Percentiles rank a stretch among this genome's conserved stretches.
Conservation (phyloP, 202 grass and related monocot species). For the Carex sylvatica region DNA sequence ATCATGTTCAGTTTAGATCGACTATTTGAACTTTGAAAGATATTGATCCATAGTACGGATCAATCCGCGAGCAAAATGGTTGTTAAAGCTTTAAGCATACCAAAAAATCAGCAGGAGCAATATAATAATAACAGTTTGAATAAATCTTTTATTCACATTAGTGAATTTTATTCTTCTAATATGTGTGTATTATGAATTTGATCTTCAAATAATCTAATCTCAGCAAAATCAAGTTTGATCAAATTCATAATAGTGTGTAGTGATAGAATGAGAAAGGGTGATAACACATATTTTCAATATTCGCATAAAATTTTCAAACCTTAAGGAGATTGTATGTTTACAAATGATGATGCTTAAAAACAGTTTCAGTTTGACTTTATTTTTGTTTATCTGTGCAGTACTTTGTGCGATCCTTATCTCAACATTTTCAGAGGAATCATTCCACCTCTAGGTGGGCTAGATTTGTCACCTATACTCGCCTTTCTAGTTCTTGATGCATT, state of each 20-base stretch:
- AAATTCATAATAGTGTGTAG: too few relatives aligned
- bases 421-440: slow-evolving; percentile 97
- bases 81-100: background rate
- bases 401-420: slow-evolving; percentile 88
- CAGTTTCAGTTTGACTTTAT: background rate
- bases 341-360: background rate
- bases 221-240: too few relatives aligned
- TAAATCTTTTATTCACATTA: background rate
- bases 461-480: slow-evolving; percentile 93
- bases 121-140: background rate
- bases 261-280: background rate
- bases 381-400: slow-evolving; percentile 45
- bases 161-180: background rate
- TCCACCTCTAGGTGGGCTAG: slow-evolving; percentile 69
- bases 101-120: background rate
- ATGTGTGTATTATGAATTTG: too few relatives aligned
- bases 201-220: too few relatives aligned
- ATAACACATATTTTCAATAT: background rate
- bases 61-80: background rate
- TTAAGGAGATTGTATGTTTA: background rate
- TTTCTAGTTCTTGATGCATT: slow-evolving; percentile 84
- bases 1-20: too few relatives aligned
- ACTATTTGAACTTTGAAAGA: too few relatives aligned
- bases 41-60: too few relatives aligned
- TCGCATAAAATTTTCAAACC: background rate